Conservation (phyloP, 768 basidiomycete genomes). For the Pilatotrama ljubarskyi region DNA sequence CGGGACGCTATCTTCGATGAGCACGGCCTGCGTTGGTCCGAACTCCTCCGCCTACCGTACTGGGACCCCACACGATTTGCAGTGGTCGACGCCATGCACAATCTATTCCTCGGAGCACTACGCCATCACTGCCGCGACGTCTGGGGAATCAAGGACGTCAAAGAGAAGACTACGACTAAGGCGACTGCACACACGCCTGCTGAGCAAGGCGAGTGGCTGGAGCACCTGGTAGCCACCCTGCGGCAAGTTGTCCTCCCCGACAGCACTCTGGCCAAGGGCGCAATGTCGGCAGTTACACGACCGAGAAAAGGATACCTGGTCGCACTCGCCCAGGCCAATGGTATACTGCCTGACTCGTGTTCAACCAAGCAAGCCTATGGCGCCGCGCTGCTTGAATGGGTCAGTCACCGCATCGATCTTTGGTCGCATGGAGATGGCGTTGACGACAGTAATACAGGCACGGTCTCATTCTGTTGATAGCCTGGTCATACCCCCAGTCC, state of each 20-base stretch:
- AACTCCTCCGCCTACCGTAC: slow-evolving; percentile 27
- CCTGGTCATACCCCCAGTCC: background rate
- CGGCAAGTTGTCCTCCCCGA: too few relatives aligned
- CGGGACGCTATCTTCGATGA: slow-evolving; percentile 13
- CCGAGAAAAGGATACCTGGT: background rate
- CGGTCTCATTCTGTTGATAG: background rate
- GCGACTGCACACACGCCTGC: background rate
- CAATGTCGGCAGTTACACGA: background rate
- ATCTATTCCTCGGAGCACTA: slow-evolving; percentile 15
- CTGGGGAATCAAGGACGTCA: background rate
- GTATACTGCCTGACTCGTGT: background rate
- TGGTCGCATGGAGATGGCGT: too few relatives aligned
- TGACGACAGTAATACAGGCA: background rate
- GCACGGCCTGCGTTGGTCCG: slow-evolving; percentile 26
- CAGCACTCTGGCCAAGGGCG: background rate
- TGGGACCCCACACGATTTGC: slow-evolving; percentile 26
- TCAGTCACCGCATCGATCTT: background rate
- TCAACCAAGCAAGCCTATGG: background rate
- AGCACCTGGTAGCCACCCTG: background rate
- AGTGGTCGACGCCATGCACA: slow-evolving; percentile 33
- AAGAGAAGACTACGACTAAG: background rate
- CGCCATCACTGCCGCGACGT: background rate
- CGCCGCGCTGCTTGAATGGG: background rate
- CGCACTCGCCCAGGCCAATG: background rate
- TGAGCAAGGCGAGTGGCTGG: background rate